Conservation (phyloP, 257 asterid species). For the Rhazya stricta region DNA sequence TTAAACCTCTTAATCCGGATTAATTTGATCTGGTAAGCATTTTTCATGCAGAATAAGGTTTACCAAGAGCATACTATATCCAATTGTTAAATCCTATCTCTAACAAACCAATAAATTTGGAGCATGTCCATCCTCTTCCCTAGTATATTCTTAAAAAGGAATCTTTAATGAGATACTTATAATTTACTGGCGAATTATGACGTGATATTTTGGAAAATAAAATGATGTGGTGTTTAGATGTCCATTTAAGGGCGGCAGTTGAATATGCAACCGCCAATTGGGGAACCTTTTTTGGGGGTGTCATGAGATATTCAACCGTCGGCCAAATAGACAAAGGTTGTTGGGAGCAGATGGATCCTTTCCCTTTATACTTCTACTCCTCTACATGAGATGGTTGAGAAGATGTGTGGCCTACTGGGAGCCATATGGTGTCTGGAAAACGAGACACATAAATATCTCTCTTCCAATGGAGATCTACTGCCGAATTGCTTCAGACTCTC, state of each 20-base stretch:
- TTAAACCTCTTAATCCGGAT: no score
- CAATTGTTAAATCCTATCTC: no score
- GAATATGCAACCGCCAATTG: not conserved
- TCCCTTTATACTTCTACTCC: not conserved
- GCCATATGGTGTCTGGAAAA: not conserved
- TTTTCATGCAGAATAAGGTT: no score
- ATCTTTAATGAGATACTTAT: no score
- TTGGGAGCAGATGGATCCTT: conserved; percentile 5
- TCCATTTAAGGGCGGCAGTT: not conserved
- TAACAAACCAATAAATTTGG: no score
- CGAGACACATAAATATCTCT: not conserved
- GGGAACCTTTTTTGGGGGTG: not conserved
- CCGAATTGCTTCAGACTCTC: not conserved
- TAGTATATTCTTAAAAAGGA: no score
- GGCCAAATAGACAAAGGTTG: not conserved
- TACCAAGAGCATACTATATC: no score
- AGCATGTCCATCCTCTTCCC: no score
- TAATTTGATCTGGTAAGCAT: no score
- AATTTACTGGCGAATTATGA: no score
- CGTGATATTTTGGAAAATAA: not conserved
- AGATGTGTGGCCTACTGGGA: not conserved
- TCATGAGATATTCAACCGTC: not conserved
- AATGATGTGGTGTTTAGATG: not conserved
- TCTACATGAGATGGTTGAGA: not conserved
- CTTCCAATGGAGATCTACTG: not conserved